Conservation (phyloP, 768 basidiomycete species). For the Coprinopsis marcescibilis region DNA sequence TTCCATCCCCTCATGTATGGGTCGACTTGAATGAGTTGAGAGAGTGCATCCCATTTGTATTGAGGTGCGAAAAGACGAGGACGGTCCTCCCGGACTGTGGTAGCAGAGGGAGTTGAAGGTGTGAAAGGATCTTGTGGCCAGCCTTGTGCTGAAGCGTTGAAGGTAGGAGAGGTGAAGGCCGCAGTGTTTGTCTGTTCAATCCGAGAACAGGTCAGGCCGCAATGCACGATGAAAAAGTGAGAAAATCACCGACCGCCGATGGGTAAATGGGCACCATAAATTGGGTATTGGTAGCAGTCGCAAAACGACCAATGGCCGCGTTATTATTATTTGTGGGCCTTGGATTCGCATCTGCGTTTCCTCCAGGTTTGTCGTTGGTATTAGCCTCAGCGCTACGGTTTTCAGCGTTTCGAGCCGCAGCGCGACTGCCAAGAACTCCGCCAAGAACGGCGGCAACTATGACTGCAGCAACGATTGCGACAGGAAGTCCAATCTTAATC, state of each 20-base stretch:
- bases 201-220: slow-evolving; percentile 8
- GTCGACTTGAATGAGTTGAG: slow-evolving; percentile 68
- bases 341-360: slow-evolving; percentile 34
- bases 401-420: slow-evolving; percentile 29
- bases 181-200: slow-evolving; percentile 62
- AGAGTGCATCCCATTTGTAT: slow-evolving; percentile 86
- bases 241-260: slow-evolving; percentile 59
- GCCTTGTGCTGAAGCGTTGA: slow-evolving; percentile 49
- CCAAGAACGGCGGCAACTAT: slow-evolving; percentile 77
- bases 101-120: slow-evolving; percentile 53
- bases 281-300: slow-evolving; percentile 73
- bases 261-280: slow-evolving; percentile 84
- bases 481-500: slow-evolving; percentile 69
- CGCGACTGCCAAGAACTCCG: slow-evolving; percentile 40
- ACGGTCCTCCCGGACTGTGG: slow-evolving; percentile 64
- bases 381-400: slow-evolving; percentile 36
- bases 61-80: slow-evolving; percentile 86
- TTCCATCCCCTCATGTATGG: slow-evolving; percentile 89
- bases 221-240: not conserved
- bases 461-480: slow-evolving; percentile 60
- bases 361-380: too few relatives aligned
- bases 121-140: slow-evolving; percentile 82
- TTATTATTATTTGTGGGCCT: slow-evolving; percentile 55
- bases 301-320: slow-evolving; percentile 55
- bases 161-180: slow-evolving; percentile 65